Conservation (phyloP, 371 early-diverging fungal genomes). For the Pancytospora philotis region DNA sequence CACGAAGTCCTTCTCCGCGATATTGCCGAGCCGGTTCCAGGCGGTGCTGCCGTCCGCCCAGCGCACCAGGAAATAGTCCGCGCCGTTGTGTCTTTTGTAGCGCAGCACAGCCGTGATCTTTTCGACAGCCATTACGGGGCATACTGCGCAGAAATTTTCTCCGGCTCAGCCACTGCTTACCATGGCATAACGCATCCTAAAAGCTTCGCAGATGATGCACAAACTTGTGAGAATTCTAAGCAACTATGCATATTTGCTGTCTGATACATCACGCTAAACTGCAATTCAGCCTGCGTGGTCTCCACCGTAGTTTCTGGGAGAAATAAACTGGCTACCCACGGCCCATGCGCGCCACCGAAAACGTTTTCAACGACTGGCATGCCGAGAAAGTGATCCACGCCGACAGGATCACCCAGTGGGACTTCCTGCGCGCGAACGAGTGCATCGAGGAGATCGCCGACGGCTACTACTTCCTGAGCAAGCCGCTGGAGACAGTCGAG, state of each 20-base stretch:
- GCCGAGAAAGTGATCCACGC: neutral
- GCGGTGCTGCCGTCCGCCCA: neutral
- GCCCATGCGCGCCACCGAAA: neutral
- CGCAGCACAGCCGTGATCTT: too few relatives aligned
- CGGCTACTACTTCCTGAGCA: constrained; percentile 34
- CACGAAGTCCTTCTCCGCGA: neutral
- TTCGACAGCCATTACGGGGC: too few relatives aligned
- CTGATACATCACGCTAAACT: neutral
- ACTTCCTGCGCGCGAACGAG: constrained; percentile 18
- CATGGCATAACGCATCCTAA: too few relatives aligned
- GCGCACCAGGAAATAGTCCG: constrained; percentile 4
- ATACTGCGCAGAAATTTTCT: too few relatives aligned
- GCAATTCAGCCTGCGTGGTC: neutral
- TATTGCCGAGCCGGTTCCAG: neutral
- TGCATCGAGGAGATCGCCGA: constrained; percentile 25
- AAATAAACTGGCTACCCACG: neutral
- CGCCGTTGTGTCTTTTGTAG: neutral
- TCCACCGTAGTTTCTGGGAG: neutral
- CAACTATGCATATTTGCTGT: neutral
- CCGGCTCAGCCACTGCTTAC: too few relatives aligned
- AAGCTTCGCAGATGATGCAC: too few relatives aligned
- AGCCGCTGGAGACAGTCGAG: constrained; percentile 20
- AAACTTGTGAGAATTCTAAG: neutral
- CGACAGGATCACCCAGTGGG: neutral
- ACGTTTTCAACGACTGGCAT: neutral